phyloP scores from a whole-genome alignment of 2,329 filamentous ascomycete genomes.

The Blumeriella jaapii region DNA sequence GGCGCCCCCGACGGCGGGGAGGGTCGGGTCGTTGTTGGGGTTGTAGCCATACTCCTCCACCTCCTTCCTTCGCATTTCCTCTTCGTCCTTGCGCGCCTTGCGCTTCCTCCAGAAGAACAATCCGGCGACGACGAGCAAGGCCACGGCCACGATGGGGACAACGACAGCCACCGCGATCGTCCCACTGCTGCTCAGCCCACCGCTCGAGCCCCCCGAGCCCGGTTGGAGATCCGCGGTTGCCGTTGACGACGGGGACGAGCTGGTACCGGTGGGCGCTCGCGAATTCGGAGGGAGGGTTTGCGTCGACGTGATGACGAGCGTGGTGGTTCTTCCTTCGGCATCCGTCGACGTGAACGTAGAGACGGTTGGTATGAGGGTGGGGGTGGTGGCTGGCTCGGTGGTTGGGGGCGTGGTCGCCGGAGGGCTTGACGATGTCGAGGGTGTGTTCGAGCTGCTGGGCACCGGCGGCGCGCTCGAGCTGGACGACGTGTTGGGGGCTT shows the following conservation, averaged over 20 bases:
- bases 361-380: constrained; percentile 9
- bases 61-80: constrained; percentile 86
- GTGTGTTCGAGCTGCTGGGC: constrained; percentile 1
- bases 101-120: constrained; percentile 83
- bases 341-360: constrained; percentile 10
- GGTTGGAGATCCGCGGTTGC: constrained; percentile 15
- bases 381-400: constrained; percentile 5
- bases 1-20: constrained; percentile 41
- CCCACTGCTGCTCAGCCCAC: constrained; percentile 43
- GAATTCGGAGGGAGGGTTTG: constrained; percentile 7
- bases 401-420: constrained; percentile 8
- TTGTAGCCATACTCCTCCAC: constrained; percentile 97
- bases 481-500: too few relatives aligned
- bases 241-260: constrained; percentile 18
- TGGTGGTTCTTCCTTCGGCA: constrained; percentile 9
- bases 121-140: constrained; percentile 62
- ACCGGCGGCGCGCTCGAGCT: too few relatives aligned
- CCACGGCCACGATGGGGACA: constrained; percentile 81
- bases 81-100: constrained; percentile 72
- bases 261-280: not conserved
- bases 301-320: constrained; percentile 12
- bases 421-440: constrained; percentile 4
- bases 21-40: constrained; percentile 85
- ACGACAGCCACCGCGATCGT: constrained; percentile 90
- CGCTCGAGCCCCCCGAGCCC: constrained; percentile 4